These are phyloP conservation scores for Phytophthora litchii DNA, from an alignment of 352 stramenopile species.

Conservation along the genomic window DNA sequence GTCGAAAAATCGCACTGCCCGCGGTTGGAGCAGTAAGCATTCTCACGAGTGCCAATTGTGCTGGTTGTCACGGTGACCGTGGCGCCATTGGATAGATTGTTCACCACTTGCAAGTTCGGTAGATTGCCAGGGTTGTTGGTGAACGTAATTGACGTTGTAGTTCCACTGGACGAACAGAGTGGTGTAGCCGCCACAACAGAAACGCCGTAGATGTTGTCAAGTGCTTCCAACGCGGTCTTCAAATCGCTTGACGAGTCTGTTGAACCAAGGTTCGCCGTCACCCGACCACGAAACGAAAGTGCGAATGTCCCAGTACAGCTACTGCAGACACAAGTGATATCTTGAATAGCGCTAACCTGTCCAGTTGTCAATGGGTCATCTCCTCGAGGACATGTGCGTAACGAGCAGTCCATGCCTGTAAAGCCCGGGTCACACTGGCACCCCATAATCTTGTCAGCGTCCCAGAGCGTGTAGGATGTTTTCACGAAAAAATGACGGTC, in stretches of 20 bases:
- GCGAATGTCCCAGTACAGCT: conserved; percentile 54
- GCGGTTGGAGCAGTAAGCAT: conserved; percentile 86
- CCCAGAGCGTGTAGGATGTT: conserved; percentile 71
- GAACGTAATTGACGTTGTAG: conserved; percentile 70
- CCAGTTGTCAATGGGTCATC: conserved; percentile 64
- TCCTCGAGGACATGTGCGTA: conserved; percentile 57
- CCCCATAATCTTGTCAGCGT: conserved; percentile 80
- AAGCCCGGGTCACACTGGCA: conserved; percentile 73
- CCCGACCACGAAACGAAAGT: conserved; percentile 66
- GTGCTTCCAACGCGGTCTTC: conserved; percentile 55
- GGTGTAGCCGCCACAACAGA: not conserved
- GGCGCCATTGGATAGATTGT: conserved; percentile 36
- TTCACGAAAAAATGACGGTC: conserved; percentile 69
- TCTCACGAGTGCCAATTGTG: conserved; percentile 53
- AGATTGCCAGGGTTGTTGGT: conserved; percentile 59
- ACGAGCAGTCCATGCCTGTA: conserved; percentile 64
- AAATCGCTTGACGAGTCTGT: conserved; percentile 42
- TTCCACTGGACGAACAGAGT: conserved; percentile 12
- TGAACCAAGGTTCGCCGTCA: conserved; percentile 57
- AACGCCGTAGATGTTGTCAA: conserved; percentile 64
- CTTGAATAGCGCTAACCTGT: conserved; percentile 30
- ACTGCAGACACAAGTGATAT: conserved; percentile 58
- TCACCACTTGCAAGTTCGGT: conserved; percentile 6
- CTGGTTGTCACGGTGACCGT: conserved; percentile 8
- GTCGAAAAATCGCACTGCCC: conserved; percentile 62